phyloP scores from a whole-genome alignment of 176 grass and related monocot species.

The Metroxylon sagu region DNA sequence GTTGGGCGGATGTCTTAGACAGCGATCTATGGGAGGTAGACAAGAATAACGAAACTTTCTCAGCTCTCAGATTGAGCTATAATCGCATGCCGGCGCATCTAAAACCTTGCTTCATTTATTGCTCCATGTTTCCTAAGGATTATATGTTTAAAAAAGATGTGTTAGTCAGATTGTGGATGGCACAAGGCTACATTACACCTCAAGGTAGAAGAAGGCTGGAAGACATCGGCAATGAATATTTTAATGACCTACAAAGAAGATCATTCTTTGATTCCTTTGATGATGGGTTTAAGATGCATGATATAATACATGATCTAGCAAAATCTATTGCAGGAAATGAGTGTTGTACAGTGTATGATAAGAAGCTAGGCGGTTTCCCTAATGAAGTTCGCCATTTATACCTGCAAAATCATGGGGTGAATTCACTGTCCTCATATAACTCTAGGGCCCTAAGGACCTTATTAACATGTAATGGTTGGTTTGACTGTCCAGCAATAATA shows the following conservation, averaged over 20 bases:
- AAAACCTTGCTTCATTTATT: slow-evolving; percentile 35
- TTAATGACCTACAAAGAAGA: slow-evolving; percentile 29
- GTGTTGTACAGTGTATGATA: background rate
- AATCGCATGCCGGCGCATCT: slow-evolving; percentile 17
- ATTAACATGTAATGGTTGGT: no score
- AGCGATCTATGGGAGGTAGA: no score
- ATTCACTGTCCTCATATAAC: background rate
- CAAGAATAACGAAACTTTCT: no score
- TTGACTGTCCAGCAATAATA: background rate
- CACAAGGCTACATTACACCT: slow-evolving; percentile 26
- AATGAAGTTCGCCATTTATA: slow-evolving; percentile 1
- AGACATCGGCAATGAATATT: slow-evolving; percentile 10
- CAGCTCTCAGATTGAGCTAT: slow-evolving; percentile 33
- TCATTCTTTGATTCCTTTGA: slow-evolving; percentile 15
- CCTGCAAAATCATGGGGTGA: no score
- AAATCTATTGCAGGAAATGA: slow-evolving; percentile 17
- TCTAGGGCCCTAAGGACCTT: background rate
- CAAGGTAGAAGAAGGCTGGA: slow-evolving; percentile 5
- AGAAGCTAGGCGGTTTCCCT: background rate
- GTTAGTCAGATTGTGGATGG: slow-evolving; percentile 38
- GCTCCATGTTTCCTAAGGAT: slow-evolving; percentile 31
- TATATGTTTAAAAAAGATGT: slow-evolving; percentile 17
- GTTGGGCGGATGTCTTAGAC: no score
- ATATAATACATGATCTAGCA: slow-evolving; percentile 39
- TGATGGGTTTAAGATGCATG: slow-evolving; percentile 21